Evolutionary conservation across 805 yeast species (phyloP).

Genomic region (Scheffersomyces spartinae): DNA sequence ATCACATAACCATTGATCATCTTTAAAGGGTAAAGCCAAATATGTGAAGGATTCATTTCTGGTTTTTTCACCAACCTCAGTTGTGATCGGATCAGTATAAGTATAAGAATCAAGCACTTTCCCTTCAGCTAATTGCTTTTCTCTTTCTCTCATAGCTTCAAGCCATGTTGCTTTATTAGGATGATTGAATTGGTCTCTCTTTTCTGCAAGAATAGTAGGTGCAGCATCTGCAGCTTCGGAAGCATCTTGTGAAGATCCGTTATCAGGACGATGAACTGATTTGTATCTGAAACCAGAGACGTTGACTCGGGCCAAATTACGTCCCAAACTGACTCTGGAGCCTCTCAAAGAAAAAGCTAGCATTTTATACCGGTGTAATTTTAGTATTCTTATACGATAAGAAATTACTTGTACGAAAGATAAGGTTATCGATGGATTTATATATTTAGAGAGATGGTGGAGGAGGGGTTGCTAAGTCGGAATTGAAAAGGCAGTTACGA

Average conservation of each 20-base stretch:
- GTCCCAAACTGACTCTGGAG: neutral
- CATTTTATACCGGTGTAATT: no score
- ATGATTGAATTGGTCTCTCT: conserved; percentile 25
- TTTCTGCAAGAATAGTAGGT: conserved; percentile 57
- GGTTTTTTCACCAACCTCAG: conserved; percentile 61
- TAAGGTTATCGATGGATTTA: no score
- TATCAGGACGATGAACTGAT: conserved; percentile 22
- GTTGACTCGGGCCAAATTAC: conserved; percentile 1
- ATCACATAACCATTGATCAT: conserved; percentile 73
- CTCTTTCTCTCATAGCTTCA: conserved; percentile 67
- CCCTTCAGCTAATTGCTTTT: conserved; percentile 63
- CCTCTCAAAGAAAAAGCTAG: no score
- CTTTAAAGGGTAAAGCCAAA: conserved; percentile 68
- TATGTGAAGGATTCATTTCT: conserved; percentile 68
- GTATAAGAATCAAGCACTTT: conserved; percentile 58
- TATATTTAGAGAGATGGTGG: no score
- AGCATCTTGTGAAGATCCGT: conserved; percentile 35
- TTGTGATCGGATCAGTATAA: conserved; percentile 60
- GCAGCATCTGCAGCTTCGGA: conserved; percentile 64
- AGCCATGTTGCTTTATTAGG: conserved; percentile 67
- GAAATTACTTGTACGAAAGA: no score
- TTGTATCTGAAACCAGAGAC: no score
- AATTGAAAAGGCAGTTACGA: no score
- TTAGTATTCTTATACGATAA: no score
- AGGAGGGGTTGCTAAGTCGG: no score